Evolutionary conservation across 2,329 filamentous ascomycete genomes (phyloP), one percentile per base, ranked within the genome.

Genomic region (Exutisphaerella laricina): DNA sequence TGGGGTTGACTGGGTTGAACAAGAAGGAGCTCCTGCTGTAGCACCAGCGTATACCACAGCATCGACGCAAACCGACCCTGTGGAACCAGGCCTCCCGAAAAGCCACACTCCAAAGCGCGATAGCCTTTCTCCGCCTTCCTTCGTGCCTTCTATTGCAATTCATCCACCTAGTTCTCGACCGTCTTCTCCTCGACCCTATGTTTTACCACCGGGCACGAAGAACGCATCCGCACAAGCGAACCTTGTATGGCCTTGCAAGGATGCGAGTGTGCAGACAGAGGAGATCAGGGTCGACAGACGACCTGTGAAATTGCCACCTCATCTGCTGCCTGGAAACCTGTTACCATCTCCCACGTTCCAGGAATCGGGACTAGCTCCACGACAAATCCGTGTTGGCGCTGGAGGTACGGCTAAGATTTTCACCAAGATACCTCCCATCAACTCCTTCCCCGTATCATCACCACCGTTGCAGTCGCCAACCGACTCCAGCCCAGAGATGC

Each of bases 131-230:
- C 56, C 55, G 25, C 58, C 59, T 17, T 41, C 45, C 17, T 58
- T 58, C 34, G 59, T 62, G 10, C 90, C 90, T 0, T 85, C 82
- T 56, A 98, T 98, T 60, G 85, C 87, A 43, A 87, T 98, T 39
- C 85, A 94, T 55, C 92, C 92, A 22, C 90, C 92, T 0, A 80
- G 76, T 3, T 94, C 88, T 42, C 79, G 85, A 35, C 88, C 90
- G n/a, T 73, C 82, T 4, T 88, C 88, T 2, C 88, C 88, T 2
- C 78, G 77, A 35, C 79, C 83, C 53, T 81, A 83, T 39, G 77
- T 94, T 41, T 81, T 94, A 21, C 88, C 88, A 41, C 81, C 89
- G 43, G 80, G 80, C 49, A 83, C 79, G 5, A 96, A 88, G 63
- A 88, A 88, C 64, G 80, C 84, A 50, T 82, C 80, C 13, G 90